phyloP scores from a whole-genome alignment of 495 filamentous ascomycete species.

The Mytilinidion resinicola region DNA sequence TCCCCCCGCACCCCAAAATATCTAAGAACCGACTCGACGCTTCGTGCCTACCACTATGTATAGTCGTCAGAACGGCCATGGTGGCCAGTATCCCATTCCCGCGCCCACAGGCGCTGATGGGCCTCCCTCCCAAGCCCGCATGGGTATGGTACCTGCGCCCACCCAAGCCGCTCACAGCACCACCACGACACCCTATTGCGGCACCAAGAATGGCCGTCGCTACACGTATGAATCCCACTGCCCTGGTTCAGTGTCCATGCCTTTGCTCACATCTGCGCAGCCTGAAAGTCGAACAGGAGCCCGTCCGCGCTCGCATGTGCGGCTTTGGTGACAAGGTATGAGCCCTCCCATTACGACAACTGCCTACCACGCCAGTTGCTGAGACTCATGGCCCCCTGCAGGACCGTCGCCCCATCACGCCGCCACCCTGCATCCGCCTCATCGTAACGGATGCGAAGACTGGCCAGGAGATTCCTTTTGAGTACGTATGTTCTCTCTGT shows the following conservation, averaged over 20 bases:
- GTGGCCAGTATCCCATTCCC: no score
- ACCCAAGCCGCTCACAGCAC: no score
- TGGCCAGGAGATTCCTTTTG: conserved; percentile 82
- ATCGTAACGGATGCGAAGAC: conserved; percentile 72
- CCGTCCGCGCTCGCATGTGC: conserved; percentile 93
- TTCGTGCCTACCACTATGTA: no score
- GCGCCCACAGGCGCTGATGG: no score
- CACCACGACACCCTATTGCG: no score
- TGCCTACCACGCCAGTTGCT: conserved; percentile 3
- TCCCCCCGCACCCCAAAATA: no score
- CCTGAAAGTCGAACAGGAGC: conserved; percentile 84
- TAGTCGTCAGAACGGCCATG: no score
- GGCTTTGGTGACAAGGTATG: conserved; percentile 95
- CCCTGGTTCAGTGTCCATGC: neutral
- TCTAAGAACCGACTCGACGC: no score
- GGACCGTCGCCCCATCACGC: conserved; percentile 94
- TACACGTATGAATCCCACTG: no score
- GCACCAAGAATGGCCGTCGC: no score
- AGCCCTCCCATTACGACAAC: conserved; percentile 1
- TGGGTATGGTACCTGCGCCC: no score
- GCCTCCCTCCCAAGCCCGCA: no score
- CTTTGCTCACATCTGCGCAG: conserved; percentile 43
- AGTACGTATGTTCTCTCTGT: conserved; percentile 47
- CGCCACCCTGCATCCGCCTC: conserved; percentile 84
- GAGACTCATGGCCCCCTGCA: conserved; percentile 33